A percentile compares a stretch with the other conserved stretches of the same genome.
Conservation (phyloP, 441 rosid genomes). For the Populus tomentosa region DNA sequence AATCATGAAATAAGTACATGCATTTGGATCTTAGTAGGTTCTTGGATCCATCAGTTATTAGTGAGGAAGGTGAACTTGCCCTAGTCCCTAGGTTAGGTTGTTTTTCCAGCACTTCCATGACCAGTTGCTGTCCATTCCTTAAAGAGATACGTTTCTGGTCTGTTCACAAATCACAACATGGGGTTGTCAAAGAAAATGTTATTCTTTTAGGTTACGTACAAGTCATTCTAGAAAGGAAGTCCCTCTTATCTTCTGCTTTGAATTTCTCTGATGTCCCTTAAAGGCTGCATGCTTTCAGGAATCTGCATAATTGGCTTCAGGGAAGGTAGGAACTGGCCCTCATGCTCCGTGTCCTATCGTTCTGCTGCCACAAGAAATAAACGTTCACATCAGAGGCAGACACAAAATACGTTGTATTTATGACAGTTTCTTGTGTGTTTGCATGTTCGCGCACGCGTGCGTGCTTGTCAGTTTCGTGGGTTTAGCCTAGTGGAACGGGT, state of each 20-base stretch:
- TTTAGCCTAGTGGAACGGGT: neutral
- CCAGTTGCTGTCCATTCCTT: neutral
- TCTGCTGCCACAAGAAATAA: neutral
- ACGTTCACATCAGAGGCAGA: neutral
- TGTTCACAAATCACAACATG: neutral
- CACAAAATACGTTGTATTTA: neutral
- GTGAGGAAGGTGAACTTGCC: neutral
- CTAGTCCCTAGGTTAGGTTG: neutral
- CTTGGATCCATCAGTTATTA: neutral
- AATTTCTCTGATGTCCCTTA: neutral
- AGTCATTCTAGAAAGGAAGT: neutral
- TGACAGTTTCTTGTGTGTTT: neutral
- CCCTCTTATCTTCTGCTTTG: neutral
- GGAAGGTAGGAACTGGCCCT: neutral
- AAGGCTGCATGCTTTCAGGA: neutral
- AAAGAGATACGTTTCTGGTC: neutral
- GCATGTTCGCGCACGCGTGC: neutral
- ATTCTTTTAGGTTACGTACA: neutral
- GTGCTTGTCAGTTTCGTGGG: neutral
- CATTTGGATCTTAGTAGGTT: neutral
- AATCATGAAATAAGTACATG: neutral
- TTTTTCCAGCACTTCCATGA: neutral
- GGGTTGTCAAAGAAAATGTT: neutral
- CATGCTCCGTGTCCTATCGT: neutral
- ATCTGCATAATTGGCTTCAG: neutral